Percentiles rank a stretch among this genome's conserved stretches.
These are phyloP conservation scores for Candida palmyrensis DNA, from an alignment of 805 yeast species.

Conservation along the genomic window DNA sequence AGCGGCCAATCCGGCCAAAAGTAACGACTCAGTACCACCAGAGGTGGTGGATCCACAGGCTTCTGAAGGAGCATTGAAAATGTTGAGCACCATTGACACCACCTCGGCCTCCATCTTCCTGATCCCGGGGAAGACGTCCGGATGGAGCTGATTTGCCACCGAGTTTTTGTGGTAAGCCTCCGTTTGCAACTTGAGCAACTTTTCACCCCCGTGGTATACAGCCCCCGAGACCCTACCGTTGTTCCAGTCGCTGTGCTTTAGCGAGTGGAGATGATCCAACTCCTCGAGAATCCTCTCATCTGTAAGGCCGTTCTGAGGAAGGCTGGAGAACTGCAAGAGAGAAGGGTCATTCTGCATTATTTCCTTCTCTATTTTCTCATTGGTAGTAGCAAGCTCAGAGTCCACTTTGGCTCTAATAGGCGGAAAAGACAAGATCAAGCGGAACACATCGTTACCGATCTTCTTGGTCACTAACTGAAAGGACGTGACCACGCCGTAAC, in stretches of 20 bases:
- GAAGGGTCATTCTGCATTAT: slow-evolving; percentile 51
- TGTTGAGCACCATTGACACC: slow-evolving; percentile 78
- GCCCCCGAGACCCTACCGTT: slow-evolving; percentile 90
- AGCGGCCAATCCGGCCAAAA: slow-evolving; percentile 85
- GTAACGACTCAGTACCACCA: slow-evolving; percentile 93
- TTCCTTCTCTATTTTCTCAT: slow-evolving; percentile 47
- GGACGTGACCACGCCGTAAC: slow-evolving; percentile 39
- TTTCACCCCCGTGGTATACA: slow-evolving; percentile 92
- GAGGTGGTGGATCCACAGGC: slow-evolving; percentile 75
- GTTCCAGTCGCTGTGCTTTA: slow-evolving; percentile 77
- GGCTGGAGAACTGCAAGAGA: slow-evolving; percentile 36
- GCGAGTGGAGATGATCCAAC: slow-evolving; percentile 42
- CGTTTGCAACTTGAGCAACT: slow-evolving; percentile 67
- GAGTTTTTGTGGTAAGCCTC: slow-evolving; percentile 71
- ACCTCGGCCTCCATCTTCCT: slow-evolving; percentile 96
- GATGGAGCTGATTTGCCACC: slow-evolving; percentile 92
- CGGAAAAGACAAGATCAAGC: slow-evolving; percentile 42
- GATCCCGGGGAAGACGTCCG: slow-evolving; percentile 94
- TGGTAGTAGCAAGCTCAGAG: slow-evolving; percentile 47
- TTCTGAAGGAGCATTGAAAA: slow-evolving; percentile 71
- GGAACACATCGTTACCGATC: slow-evolving; percentile 20
- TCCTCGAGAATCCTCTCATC: slow-evolving; percentile 43
- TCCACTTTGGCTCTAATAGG: slow-evolving; percentile 53
- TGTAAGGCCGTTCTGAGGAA: slow-evolving; percentile 61
- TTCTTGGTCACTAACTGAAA: slow-evolving; percentile 10